Conservation (phyloP, 2,329 filamentous ascomycete genomes). For the Nemania bipapillata region DNA sequence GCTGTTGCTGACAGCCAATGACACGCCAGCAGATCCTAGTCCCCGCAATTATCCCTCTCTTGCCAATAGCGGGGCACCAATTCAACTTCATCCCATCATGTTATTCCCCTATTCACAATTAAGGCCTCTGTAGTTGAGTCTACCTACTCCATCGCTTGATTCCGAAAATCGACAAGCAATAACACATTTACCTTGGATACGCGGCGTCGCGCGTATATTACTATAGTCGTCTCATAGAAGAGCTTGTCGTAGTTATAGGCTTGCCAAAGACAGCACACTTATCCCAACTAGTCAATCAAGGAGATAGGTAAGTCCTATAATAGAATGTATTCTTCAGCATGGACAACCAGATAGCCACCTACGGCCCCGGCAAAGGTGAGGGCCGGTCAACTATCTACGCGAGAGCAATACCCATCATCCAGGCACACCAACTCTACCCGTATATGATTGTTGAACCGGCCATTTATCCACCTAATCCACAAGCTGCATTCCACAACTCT, state of each 20-base stretch:
- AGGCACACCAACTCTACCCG: background rate
- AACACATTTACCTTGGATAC: background rate
- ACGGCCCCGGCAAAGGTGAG: background rate
- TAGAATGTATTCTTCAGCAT: background rate
- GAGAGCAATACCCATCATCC: slow-evolving; percentile 7
- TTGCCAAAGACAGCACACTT: background rate
- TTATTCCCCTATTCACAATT: background rate
- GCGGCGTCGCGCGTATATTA: background rate
- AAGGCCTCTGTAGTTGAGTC: too few species aligned
- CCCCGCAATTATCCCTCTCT: too few species aligned
- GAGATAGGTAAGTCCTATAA: too few species aligned
- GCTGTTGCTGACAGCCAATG: slow-evolving; percentile 26
- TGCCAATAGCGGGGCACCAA: slow-evolving; percentile 18
- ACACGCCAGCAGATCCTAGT: background rate
- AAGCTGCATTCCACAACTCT: background rate
- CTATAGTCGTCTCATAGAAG: background rate
- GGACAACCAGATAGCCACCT: background rate
- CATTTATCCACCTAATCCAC: background rate
- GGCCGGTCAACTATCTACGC: background rate
- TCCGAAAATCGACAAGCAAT: background rate
- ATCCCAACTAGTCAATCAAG: background rate
- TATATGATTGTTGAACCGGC: slow-evolving; percentile 3
- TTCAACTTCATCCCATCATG: slow-evolving; percentile 27
- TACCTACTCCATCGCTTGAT: background rate
- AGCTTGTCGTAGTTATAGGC: background rate